Conservation (phyloP, 768 basidiomycete species). For the Termitomyces sp. region DNA sequence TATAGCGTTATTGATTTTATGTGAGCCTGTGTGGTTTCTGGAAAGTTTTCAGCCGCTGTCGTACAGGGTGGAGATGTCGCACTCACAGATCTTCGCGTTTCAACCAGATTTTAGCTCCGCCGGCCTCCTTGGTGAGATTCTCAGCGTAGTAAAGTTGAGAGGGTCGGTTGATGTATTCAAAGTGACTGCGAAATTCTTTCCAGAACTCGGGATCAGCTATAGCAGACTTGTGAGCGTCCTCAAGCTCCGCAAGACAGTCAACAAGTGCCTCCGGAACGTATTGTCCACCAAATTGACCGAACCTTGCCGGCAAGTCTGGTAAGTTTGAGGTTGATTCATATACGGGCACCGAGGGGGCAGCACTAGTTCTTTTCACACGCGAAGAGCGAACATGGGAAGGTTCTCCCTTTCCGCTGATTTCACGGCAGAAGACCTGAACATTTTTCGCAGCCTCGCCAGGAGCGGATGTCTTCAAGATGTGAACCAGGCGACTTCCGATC, state of each 20-base stretch:
- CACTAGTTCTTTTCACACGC: slow-evolving; percentile 23
- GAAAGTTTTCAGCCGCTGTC: slow-evolving; percentile 7
- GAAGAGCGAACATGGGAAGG: slow-evolving; percentile 35
- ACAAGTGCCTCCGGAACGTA: slow-evolving; percentile 97
- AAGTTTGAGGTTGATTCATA: slow-evolving; percentile 32
- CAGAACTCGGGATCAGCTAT: slow-evolving; percentile 87
- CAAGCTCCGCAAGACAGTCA: slow-evolving; percentile 87
- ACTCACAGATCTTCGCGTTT: slow-evolving; percentile 91
- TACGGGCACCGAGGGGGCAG: slow-evolving; percentile 25
- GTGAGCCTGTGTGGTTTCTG: slow-evolving; percentile 97
- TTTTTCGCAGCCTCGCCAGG: slow-evolving; percentile 42
- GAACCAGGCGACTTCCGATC: slow-evolving; percentile 84
- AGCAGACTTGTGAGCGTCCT: slow-evolving; percentile 87
- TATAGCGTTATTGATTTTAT: slow-evolving; percentile 99
- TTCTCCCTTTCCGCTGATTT: slow-evolving; percentile 52
- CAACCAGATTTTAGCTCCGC: slow-evolving; percentile 96
- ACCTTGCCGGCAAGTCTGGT: slow-evolving; percentile 70
- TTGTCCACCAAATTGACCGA: slow-evolving; percentile 95
- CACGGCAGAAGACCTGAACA: slow-evolving; percentile 73
- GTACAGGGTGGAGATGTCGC: background rate
- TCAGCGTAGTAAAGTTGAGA: slow-evolving; percentile 90
- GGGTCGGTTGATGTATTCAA: slow-evolving; percentile 93
- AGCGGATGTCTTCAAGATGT: slow-evolving; percentile 69
- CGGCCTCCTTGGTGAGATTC: slow-evolving; percentile 83
- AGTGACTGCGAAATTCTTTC: slow-evolving; percentile 87